Base-by-base conservation (phyloP, 2,329 filamentous ascomycete genomes). In the Magnaporthales sp. region DNA sequence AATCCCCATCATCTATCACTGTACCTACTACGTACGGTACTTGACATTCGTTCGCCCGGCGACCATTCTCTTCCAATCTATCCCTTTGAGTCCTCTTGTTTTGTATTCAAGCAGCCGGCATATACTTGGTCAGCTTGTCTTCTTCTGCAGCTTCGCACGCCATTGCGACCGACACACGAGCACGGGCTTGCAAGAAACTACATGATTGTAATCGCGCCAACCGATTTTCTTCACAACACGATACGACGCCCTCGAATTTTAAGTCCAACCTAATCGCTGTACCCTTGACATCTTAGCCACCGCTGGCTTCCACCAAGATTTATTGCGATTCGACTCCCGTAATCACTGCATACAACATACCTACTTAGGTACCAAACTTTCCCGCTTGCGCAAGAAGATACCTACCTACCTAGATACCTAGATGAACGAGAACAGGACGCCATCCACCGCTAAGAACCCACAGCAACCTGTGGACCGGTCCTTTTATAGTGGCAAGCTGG, bases 401-500 rank as follows among this genome's bases (percentile, higher is more conserved):
- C 13, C 32, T 13, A 38, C 13, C 32, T 38, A 38, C 13, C 38
- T 15, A 15, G 26, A 27, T 27, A 58, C 9, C 22, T 27, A 27
- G 56, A 27, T 27, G 24, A 60, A 27, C 56, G 56, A 27, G 56
- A 19, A 60, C 56, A 19, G 22, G 24, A 60, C 22, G 54, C 54
- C 19, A 15, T 13, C 56, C 24, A 29, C 56, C 10, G 56, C 56
- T 4, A 27, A 26, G 29, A 19, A 60, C 3, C 56, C 56, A 60
- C 56, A 60, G 24, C 56, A 27, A 60, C 15, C 26, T 26, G 24
- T 26, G 51, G 60, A 70, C 9, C 68, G 73, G 64, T 71, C 73
- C 56, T 68, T 74, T 60, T 75, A 74, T 69, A 75, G 74, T 71
- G 75, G 72, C 73, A 75, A 74, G 72, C 70, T 75, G 66, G 70